phyloP scores from a whole-genome alignment of 805 yeast species.

The Wilhelminamyces savonicus region DNA sequence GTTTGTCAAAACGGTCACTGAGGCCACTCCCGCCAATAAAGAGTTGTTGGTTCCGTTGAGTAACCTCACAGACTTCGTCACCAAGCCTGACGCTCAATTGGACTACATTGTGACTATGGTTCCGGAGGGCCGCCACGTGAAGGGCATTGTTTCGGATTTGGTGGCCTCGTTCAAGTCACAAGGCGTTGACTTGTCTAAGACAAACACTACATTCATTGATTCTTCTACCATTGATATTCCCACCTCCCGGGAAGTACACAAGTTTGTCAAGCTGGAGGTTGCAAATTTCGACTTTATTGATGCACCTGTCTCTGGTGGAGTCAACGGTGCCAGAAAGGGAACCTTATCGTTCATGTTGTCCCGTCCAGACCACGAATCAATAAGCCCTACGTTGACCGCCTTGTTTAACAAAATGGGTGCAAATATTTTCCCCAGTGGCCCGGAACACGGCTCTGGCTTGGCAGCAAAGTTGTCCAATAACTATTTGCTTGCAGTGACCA shows the following conservation, averaged over 20 bases:
- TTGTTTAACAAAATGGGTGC: conserved; percentile 40
- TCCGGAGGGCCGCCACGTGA: conserved; percentile 48
- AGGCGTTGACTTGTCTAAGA: conserved; percentile 2
- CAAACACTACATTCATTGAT: conserved; percentile 35
- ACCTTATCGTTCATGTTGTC: conserved; percentile 50
- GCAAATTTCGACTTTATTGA: conserved; percentile 42
- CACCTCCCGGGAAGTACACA: conserved; percentile 37
- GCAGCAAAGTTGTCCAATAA: conserved; percentile 52
- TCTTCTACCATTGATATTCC: conserved; percentile 48
- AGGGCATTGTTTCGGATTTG: conserved; percentile 32
- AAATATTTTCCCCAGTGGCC: conserved; percentile 44
- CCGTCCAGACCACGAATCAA: conserved; percentile 17
- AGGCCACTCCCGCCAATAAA: conserved; percentile 16
- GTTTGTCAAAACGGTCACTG: conserved; percentile 18
- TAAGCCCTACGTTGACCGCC: conserved; percentile 23
- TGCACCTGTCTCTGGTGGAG: conserved; percentile 54
- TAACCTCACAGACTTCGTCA: conserved; percentile 19
- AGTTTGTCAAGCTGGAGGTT: conserved; percentile 22
- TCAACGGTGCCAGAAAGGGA: conserved; percentile 46
- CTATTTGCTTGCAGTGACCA: conserved; percentile 46
- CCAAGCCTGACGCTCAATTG: conserved; percentile 24
- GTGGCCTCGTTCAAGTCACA: conserved; percentile 20
- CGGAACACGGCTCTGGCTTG: conserved; percentile 43
- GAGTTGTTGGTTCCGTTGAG: conserved; percentile 11
- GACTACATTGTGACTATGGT: conserved; percentile 46